Evolutionary conservation across 2,329 filamentous ascomycete genomes (phyloP), one percentile per base, ranked within the genome.

Genomic region (Didymosphaeria variabile): DNA sequence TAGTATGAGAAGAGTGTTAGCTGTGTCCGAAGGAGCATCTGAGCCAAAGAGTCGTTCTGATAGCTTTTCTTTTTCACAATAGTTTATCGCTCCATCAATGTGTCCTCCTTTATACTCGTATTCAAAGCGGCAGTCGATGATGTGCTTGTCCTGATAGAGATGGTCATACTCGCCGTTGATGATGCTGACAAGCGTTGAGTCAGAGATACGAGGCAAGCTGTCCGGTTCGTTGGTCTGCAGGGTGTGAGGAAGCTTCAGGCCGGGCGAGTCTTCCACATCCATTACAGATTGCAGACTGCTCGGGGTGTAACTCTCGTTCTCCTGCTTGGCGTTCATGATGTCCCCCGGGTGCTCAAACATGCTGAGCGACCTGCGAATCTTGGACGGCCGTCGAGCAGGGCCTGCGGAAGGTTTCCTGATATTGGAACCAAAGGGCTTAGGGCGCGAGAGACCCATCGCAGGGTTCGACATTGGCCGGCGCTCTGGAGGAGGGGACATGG

Each of bases 31-130:
- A 50, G 71, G 63, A 13, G 70, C 60, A 34, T 72, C 84, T 23
- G 83, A 85, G 59, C 88, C 81, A 78, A 99, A 97, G 52, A 99
- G 87, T 68, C 94, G 88, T 58, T 84, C 84, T 9, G 93, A 88
- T 60, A 99, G 85, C 62, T 91, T 82, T 72, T 99, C 94, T 80
- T 97, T 97, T 82, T 97, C 93, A 80, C 97, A 98, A 83, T 93
- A 95, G 83, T 99, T 99, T 80, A 97, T 85, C 46, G 95, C 95
- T 19, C 91, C 91, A 68, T 93, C 87, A 74, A 99, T 97, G 78
- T 99, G 95, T 36, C 95, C 95, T 59, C 95, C 95, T 17, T 97
- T 91, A 77, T 96, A 99, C 81, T 99, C 95, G 79, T 99, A 99
- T 84, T 99, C 95, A 76, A 99, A 99, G 21, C 95, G 91, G 79